A percentile compares a stretch with the other conserved stretches of the same genome.
These are phyloP conservation scores for Lithohypha guttulata DNA, from an alignment of 2,329 filamentous ascomycete species.

Conservation along the genomic window DNA sequence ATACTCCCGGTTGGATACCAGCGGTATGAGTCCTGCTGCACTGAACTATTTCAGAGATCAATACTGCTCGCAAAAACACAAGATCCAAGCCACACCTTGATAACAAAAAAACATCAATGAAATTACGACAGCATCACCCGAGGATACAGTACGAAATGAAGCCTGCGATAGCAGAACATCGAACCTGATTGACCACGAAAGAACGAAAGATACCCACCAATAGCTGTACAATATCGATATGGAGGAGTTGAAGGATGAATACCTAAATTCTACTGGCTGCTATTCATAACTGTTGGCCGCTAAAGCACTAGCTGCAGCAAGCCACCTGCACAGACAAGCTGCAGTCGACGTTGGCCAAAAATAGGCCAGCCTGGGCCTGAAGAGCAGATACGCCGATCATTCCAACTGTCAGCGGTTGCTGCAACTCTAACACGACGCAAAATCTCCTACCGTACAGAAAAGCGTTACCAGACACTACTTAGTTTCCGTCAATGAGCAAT, in stretches of 20 bases:
- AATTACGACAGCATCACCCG: too few relatives aligned
- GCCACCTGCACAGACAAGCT: background rate
- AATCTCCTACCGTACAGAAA: too few relatives aligned
- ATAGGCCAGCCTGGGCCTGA: too few relatives aligned
- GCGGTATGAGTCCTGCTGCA: background rate
- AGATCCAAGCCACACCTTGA: too few relatives aligned
- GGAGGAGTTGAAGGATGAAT: background rate
- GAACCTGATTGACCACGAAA: background rate
- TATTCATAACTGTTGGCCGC: background rate
- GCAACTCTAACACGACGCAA: too few relatives aligned
- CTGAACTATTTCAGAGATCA: too few relatives aligned
- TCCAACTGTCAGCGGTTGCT: background rate
- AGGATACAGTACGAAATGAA: too few relatives aligned
- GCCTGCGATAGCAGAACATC: too few relatives aligned
- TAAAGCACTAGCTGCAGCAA: background rate
- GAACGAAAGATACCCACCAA: background rate
- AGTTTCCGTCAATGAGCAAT: too few relatives aligned
- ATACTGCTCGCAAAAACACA: slow-evolving; percentile 4
- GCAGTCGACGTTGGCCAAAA: background rate
- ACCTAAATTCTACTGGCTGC: background rate
- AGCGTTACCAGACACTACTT: too few relatives aligned
- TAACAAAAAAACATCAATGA: too few relatives aligned
- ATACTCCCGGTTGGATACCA: background rate
- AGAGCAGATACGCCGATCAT: too few relatives aligned
- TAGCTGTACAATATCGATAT: background rate